Evolutionary conservation across 768 basidiomycete genomes (phyloP), one percentile per base, ranked within the genome.

Genomic region (Hygrophorus pudorinus): DNA sequence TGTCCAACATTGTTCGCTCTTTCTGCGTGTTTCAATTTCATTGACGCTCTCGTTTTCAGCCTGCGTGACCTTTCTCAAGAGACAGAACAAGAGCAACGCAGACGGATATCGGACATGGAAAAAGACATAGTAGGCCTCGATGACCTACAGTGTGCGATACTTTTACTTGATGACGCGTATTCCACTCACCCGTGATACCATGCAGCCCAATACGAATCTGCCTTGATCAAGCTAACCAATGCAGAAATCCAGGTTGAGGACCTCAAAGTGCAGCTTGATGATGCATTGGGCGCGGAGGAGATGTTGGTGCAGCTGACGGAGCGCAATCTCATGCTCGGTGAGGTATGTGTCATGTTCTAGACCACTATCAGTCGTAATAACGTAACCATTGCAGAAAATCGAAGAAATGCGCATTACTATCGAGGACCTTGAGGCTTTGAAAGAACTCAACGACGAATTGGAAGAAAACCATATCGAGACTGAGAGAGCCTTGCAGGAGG

Each of bases 401-500:
- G 96, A 98, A 59, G 92, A 97, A 63, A 93, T 97, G 86, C 78
- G 90, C 10, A 82, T 89, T 44, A 88, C 87, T 0, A 90, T 98
- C 44, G 94, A 98, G 59, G 96, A 99, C 55, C 78, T 97, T 3
- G 96, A 99, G 58, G 79, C 92, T 9, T 76, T 99, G 33, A 88
- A 93, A 58, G 96, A 98, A 56, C 81, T 99, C 38, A 90, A 85
- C 45, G 94, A 99, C 49, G 96, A 99, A 63, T 74, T 99, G 2
- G 96, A 98, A 61, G 93, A 98, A 63, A 92, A 89, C 54, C 94
- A 98, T 50, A 59, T 87, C 2, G 94, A 96, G 61, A 88, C 91
- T 0, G 94, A 97, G 65, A 92, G 88, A 59, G 76, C 81, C 17
- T 63, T 99, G 46, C 81, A 91, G 54, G 88, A 86, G 36, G 94